Base-by-base conservation (phyloP, 176 grass and related monocot species). In the Zoysia pacifica region DNA sequence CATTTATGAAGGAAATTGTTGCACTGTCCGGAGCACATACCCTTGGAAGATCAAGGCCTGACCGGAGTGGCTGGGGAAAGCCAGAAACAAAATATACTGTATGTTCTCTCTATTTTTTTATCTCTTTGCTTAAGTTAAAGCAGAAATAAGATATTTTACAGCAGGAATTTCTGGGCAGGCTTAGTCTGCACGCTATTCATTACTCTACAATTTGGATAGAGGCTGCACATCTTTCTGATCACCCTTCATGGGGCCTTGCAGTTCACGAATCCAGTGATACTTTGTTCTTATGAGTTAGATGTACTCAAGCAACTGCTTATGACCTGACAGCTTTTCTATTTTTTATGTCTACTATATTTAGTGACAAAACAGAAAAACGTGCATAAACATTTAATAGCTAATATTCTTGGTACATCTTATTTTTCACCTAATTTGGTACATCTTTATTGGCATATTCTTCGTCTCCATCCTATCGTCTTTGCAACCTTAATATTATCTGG, bases 1-100 rank as follows among this genome's bases (percentile, higher is more conserved):
- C 70, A 61, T 44, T 54, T 87, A 45, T 79, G 49, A 76, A 98
- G 96, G 96, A 95, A 11, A 95, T 95, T 83, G 96, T 98, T 55
- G 95, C 90, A 62, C 66, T 98, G 18, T 94, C 95, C 2, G 92
- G 95, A 83, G 92, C 95, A 79, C 95, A 98, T 69, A 98, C 95
- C 79, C 86, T 98, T 69, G 95, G 95, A 69, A 92, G 95, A 58
- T 80, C 95, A 14, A 82, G 92, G 74, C 87, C 88, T 76, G 88
- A 94, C 38, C 77, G 95, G 45, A 98, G 95, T 67, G 95, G 95
- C 56, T 98, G 95, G 95, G 95, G 95, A 67, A 98, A 98, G 62
- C 75, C 88, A 83, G 95, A 94, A 88, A 94, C 95, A 18, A 93
- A 94, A 73, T 98, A 94, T 86, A 98, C 95, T 14, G 95, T 98